Base-by-base conservation (phyloP, 805 yeast genomes). In the Danielia reshetovae region DNA sequence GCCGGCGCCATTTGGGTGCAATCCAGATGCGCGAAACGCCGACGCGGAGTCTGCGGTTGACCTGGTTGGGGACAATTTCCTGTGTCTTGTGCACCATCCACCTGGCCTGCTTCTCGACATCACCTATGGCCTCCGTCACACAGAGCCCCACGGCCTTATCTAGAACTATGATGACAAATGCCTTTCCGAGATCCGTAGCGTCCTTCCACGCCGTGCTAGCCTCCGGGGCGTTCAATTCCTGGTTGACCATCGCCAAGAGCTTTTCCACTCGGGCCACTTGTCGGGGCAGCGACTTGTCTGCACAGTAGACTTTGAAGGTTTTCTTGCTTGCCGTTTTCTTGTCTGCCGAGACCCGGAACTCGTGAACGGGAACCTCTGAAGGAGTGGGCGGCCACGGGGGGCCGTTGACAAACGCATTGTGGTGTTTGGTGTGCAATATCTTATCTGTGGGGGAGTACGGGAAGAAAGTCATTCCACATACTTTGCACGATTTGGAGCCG, bases 61-160 rank as follows among this genome's bases (percentile, higher is more conserved):
- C 46, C 32, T 67, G 73, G 5, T 63, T 52, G 3, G 76, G 75
- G 0, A 81, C 81, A 0, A 65, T 37, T 7, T 71, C 53, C 25
- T 77, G 79, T 3, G 74, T 68, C 3, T 69, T 71, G 34, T 65
- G 53, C 0, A 78, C 58, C 76, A 80, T 74, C 89, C 89, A 81
- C 24, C 71, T 55, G 0, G 81, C 75, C 25, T 62, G 60, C 4
- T 24, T 38, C 8, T 32, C 46, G 3, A 22, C 35, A 15, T 56
- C 48, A 0, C 18, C 12, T 1, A 68, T 57, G 21, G 65, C 58
- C 31, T 79, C 85, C 1, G 78, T 67, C 2, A 79, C 70, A 7
- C 79, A 64, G 2, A 79, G 47, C 0, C 83, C 88, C 2, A 82
- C 65, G 0, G 79, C 79, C 25, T 65, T 54, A 9, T 58, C 61